Evolutionary conservation across 139 green algal species (phyloP), one percentile per base, ranked within the genome.

Genomic region (Micromonas commoda): DNA sequence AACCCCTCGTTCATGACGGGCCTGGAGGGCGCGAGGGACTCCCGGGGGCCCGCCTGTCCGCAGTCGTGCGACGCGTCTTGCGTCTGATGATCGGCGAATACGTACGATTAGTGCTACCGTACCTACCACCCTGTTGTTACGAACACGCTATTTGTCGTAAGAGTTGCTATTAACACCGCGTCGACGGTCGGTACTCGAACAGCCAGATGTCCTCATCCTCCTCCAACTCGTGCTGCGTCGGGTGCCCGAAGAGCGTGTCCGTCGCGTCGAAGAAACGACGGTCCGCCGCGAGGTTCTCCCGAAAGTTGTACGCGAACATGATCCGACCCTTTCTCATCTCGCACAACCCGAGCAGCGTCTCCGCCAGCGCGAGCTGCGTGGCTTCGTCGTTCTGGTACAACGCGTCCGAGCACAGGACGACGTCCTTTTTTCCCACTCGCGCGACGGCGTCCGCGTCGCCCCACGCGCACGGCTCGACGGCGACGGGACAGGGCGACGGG

Each of bases 1-100:
- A 87, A 87, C 72, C 69, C 71, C 5, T 71, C 53, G 16, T 87
- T 81, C 63, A 87, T 87, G 83, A 69, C 71, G 26, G 67, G 39
- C 51, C n/a, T 53, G 19, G 2, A n/a, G 21, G 68, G 68, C 33
- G 35, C 68, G 37, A 61, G 57, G 2, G 53, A 78, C 61, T 38
- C 4, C 53, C 31, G 61, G n/a, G 37, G 37, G 20, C 68, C 68
- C 19, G 68, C 68, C 21, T 75, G 68, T 26, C 19, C 37, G 23
- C 21, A 37, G 37, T 61, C 34, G 2, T 75, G 68, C 6, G 64
- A 16, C 45, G 45, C 45, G 45, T 16, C 45, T 57, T 57, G 45
- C n/a, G n/a, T n/a, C n/a, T n/a, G n/a, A n/a, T n/a, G n/a, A n/a
- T n/a, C n/a, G n/a, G n/a, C n/a, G n/a, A n/a, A n/a, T n/a, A n/a